Percentiles rank a stretch among this genome's conserved stretches.
phyloP scores from a whole-genome alignment of 2,329 filamentous ascomycete species.

The Xylariomycetidae sp. region DNA sequence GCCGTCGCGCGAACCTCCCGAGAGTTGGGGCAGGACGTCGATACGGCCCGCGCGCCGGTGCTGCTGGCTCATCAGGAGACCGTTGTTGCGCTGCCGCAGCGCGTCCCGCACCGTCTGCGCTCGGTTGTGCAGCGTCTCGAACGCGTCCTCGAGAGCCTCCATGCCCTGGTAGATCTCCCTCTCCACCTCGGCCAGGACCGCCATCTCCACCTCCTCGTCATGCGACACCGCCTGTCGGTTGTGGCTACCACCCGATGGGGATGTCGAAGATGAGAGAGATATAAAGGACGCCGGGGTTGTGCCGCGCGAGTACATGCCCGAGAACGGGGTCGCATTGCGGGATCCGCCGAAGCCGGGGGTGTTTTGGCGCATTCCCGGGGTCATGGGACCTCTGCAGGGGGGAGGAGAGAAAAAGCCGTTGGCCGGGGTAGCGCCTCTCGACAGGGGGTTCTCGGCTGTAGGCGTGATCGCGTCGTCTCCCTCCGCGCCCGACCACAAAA shows the following conservation, averaged over 20 bases:
- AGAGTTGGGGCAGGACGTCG: conserved; percentile 48
- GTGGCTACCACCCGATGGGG: conserved; percentile 27
- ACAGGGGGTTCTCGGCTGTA: conserved; percentile 38
- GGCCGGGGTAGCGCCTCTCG: conserved; percentile 50
- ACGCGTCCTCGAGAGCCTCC: conserved; percentile 91
- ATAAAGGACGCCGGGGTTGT: conserved; percentile 49
- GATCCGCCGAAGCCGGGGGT: conserved; percentile 37
- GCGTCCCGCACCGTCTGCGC: conserved; percentile 76
- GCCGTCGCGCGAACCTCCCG: conserved; percentile 43
- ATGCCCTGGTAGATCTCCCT: conserved; percentile 90
- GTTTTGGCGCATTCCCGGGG: conserved; percentile 35
- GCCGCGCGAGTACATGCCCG: conserved; percentile 48
- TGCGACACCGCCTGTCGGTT: conserved; percentile 67
- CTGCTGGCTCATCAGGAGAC: conserved; percentile 62
- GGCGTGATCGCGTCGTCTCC: conserved; percentile 37
- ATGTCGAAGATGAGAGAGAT: conserved; percentile 33
- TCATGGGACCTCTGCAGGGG: conserved; percentile 35
- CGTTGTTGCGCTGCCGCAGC: conserved; percentile 77
- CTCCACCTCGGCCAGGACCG: conserved; percentile 84
- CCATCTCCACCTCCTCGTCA: conserved; percentile 91
- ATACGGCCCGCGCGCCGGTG: conserved; percentile 48
- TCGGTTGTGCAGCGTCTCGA: conserved; percentile 82
- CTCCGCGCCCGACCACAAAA: conserved; percentile 89
- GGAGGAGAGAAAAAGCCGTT: conserved; percentile 39
- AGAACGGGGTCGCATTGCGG: conserved; percentile 44